A percentile compares a stretch with the other conserved stretches of the same genome.
Evolutionary conservation across 345 rosid species (phyloP).

Genomic region (Dipteronia dyeriana): DNA sequence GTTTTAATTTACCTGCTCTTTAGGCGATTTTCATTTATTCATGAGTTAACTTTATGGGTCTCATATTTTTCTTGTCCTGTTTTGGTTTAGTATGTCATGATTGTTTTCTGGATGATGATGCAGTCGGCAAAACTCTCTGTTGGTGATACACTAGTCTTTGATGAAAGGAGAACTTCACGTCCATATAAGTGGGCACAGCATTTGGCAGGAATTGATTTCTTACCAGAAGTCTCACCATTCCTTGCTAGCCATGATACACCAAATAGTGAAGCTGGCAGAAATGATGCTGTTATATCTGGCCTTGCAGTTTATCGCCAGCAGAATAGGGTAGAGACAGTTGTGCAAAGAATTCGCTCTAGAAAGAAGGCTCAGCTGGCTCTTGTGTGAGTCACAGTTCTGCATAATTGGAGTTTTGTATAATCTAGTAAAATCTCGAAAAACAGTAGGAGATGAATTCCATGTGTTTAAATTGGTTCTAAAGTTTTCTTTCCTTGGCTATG

Average conservation of each 20-base stretch:
- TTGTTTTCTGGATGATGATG: constrained; percentile 27
- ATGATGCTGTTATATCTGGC: constrained; percentile 52
- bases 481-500: constrained; percentile 26
- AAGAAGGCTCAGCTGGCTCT: constrained; percentile 69
- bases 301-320: constrained; percentile 67
- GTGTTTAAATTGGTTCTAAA: constrained; percentile 21
- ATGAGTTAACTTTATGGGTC: neutral
- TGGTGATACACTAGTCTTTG: constrained; percentile 55
- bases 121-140: constrained; percentile 85
- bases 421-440: constrained; percentile 27
- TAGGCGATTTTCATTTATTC: neutral
- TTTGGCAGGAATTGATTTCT: constrained; percentile 90
- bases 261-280: constrained; percentile 48
- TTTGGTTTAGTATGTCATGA: constrained; percentile 19
- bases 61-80: neutral
- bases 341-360: constrained; percentile 74
- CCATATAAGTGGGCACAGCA: constrained; percentile 95
- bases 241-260: constrained; percentile 47
- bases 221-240: constrained; percentile 84
- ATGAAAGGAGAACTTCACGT: constrained; percentile 62
- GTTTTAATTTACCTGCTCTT: neutral
- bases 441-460: constrained; percentile 17
- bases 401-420: constrained; percentile 41
- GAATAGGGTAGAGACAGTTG: constrained; percentile 65
- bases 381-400: constrained; percentile 67